Conservation (phyloP, 768 basidiomycete species). For the Tulasnella sp. region DNA sequence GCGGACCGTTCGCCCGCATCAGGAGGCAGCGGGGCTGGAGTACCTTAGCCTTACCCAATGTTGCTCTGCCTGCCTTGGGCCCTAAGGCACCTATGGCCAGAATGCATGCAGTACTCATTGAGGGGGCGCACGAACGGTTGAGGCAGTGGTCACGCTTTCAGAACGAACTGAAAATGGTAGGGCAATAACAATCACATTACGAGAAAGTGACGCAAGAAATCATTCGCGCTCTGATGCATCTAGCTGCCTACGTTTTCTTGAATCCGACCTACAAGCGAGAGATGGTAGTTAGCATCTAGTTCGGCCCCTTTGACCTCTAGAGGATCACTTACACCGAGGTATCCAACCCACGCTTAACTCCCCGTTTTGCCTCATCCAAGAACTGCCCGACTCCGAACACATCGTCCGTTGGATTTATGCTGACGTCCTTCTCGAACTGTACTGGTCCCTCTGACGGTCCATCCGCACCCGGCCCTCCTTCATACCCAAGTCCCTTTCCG, state of each 20-base stretch:
- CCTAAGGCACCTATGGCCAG: no score
- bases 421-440: conserved; percentile 93
- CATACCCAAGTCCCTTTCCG: conserved; percentile 64
- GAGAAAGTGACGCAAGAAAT: not conserved
- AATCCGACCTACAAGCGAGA: conserved; percentile 45
- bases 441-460: conserved; percentile 90
- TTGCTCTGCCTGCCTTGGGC: no score
- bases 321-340: conserved; percentile 56
- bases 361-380: conserved; percentile 93
- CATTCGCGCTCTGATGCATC: conserved; percentile 49
- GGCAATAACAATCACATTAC: not conserved
- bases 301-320: not conserved
- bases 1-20: no score
- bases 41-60: no score
- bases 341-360: conserved; percentile 85
- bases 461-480: conserved; percentile 74
- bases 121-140: not conserved
- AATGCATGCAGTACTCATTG: not conserved
- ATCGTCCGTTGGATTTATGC: conserved; percentile 95
- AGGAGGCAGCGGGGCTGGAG: no score
- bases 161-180: not conserved
- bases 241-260: conserved; percentile 67
- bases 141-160: not conserved
- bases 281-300: not conserved
- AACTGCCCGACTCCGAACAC: conserved; percentile 46